Percentiles rank a stretch among this genome's conserved stretches.
Conservation (phyloP, 2,329 filamentous ascomycete species). For the Xylaria arbuscula region DNA sequence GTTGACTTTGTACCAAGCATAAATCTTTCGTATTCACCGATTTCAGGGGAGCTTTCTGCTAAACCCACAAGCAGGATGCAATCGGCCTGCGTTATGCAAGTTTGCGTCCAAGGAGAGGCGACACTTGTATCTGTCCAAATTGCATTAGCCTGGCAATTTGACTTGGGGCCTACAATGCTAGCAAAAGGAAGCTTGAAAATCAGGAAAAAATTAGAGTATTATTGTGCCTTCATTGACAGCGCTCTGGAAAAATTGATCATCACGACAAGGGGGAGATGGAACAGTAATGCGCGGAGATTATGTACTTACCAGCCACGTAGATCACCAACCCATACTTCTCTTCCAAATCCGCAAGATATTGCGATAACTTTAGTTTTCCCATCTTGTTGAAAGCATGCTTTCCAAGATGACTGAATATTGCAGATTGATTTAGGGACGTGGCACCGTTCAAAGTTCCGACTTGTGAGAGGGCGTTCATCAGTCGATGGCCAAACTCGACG, state of each 20-base stretch:
- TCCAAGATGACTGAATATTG: slow-evolving; percentile 93
- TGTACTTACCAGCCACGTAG: slow-evolving; percentile 80
- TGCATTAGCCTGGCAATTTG: slow-evolving; percentile 23
- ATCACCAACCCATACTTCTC: slow-evolving; percentile 96
- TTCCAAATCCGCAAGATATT: slow-evolving; percentile 95
- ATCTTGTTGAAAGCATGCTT: slow-evolving; percentile 97
- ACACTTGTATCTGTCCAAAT: slow-evolving; percentile 81
- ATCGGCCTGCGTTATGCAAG: slow-evolving; percentile 95
- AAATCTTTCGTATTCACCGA: slow-evolving; percentile 97
- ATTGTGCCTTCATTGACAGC: slow-evolving; percentile 64
- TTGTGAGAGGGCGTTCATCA: slow-evolving; percentile 88
- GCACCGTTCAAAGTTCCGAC: slow-evolving; percentile 91
- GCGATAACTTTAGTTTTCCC: slow-evolving; percentile 94
- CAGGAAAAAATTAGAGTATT: slow-evolving; percentile 78
- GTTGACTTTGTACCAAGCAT: slow-evolving; percentile 97
- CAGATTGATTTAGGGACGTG: slow-evolving; percentile 90
- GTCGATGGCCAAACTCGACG: slow-evolving; percentile 89
- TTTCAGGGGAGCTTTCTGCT: slow-evolving; percentile 87
- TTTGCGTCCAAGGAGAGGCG: slow-evolving; percentile 98
- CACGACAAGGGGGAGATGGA: slow-evolving; percentile 51
- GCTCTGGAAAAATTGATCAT: slow-evolving; percentile 66
- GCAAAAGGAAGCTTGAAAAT: slow-evolving; percentile 44
- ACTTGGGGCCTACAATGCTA: background rate
- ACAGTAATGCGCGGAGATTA: slow-evolving; percentile 3
- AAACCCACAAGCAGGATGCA: slow-evolving; percentile 93